phyloP scores from a whole-genome alignment of 306 rosid species.

The Sindora glabra region DNA sequence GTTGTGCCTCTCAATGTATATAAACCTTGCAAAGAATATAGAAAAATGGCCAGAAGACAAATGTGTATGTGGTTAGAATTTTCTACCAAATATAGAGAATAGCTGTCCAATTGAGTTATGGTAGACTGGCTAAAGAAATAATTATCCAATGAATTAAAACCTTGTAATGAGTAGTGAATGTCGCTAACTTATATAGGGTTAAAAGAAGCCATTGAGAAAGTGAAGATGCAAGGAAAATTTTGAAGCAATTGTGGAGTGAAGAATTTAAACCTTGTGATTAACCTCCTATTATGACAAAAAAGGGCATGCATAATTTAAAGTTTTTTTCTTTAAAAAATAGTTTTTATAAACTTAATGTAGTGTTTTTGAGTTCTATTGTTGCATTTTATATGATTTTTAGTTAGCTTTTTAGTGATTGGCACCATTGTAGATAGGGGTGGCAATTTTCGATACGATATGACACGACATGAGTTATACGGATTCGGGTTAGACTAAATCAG shows the following conservation, averaged over 20 bases:
- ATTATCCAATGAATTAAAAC: background rate
- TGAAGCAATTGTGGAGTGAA: constrained; percentile 14
- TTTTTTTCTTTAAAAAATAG: too few relatives aligned
- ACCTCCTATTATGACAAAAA: too few relatives aligned
- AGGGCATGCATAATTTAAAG: too few relatives aligned
- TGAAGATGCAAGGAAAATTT: background rate
- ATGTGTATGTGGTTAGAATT: background rate
- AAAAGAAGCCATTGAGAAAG: background rate
- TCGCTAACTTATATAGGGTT: background rate
- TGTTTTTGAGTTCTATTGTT: too few relatives aligned
- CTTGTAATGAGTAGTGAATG: background rate
- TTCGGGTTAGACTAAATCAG: too few relatives aligned
- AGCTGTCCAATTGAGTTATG: background rate
- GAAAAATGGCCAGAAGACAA: background rate
- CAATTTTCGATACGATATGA: too few relatives aligned
- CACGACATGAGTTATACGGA: too few relatives aligned
- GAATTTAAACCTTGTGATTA: too few relatives aligned
- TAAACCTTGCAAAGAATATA: constrained; percentile 1
- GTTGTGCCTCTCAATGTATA: background rate
- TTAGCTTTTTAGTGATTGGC: too few relatives aligned
- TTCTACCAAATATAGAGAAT: constrained; percentile 1
- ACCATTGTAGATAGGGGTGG: too few relatives aligned
- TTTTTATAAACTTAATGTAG: too few relatives aligned
- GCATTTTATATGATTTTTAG: too few relatives aligned
- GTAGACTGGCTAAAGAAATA: background rate